Evolutionary conservation across 2,329 filamentous ascomycete species (phyloP).

Genomic region (Apiospora aurea): DNA sequence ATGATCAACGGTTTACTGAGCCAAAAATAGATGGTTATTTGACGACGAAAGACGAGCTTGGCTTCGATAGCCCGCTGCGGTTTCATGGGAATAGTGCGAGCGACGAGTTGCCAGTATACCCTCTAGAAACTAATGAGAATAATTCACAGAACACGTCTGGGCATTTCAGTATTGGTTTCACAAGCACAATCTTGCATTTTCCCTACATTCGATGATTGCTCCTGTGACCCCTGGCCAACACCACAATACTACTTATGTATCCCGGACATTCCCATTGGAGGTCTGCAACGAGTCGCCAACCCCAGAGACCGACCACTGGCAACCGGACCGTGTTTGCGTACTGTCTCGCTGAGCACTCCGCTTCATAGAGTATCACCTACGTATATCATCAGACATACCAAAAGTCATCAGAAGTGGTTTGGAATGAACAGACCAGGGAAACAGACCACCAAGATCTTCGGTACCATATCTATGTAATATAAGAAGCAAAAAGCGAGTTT

Average conservation of each 20-base stretch:
- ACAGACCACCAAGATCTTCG: no score
- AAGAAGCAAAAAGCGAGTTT: no score
- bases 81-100: not conserved
- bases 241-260: not conserved
- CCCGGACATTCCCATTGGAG: no score
- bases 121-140: not conserved
- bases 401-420: not conserved
- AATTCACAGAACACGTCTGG: not conserved
- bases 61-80: not conserved
- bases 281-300: not conserved
- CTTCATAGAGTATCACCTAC: no score
- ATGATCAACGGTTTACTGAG: not conserved
- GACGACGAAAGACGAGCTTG: not conserved
- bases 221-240: not conserved
- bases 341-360: not conserved
- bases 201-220: not conserved
- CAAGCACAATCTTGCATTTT: not conserved
- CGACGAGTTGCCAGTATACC: not conserved
- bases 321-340: not conserved
- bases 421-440: not conserved
- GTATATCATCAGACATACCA: not conserved
- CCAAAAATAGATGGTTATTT: not conserved
- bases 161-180: not conserved
- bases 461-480: no score
- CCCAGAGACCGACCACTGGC: not conserved